Base-by-base conservation (phyloP, 106 monocot species). In the Dactylorhiza incarnata region DNA sequence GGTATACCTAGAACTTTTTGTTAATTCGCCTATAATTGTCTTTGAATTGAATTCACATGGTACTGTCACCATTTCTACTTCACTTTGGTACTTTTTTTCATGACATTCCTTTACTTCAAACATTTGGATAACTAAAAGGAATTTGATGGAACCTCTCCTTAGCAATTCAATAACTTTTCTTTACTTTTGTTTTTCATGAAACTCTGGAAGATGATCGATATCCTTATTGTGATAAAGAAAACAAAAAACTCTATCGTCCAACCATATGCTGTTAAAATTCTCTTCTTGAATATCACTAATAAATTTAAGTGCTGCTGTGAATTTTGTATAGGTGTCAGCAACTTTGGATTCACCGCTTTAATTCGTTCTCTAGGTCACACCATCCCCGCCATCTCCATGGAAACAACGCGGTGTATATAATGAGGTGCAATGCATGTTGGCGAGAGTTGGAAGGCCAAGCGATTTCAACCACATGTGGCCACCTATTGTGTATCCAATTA, bases 351-450 rank as follows among this genome's bases (percentile, higher is more conserved):
- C 45, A 45, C 45, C 17, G 2, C 45, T 17, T 16, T 69, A 17
- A 5, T 45, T 17, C n/a, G 0, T 69, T 69, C 45, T 15, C 69
- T 45, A 69, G 69, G 43, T 45, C 66, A 26, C 9, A 25, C 26
- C 12, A 65, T 65, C 45, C 44, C 16, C 45, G 15, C 15, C 68
- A 69, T 69, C 15, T 45, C 45, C 4, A 69, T 69, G 45, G 68
- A 69, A 69, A 45, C 45, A 69, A 69, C 45, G 45, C 68, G 45
- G 5, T 48, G 71, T 72, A 53, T 84, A 79, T 83, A 80, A 96
- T 96, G 96, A 93, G 89, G 87, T 96, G 96, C 83, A 96, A 96
- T 86, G 91, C 93, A 45, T 96, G 96, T 82, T 96, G 96, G 96
- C 77, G 87, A 68, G 96, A 96, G 61, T 82, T 96, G 78, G 96